Evolutionary conservation across 116 monocot species (phyloP).

Genomic region (Iris pallida): DNA sequence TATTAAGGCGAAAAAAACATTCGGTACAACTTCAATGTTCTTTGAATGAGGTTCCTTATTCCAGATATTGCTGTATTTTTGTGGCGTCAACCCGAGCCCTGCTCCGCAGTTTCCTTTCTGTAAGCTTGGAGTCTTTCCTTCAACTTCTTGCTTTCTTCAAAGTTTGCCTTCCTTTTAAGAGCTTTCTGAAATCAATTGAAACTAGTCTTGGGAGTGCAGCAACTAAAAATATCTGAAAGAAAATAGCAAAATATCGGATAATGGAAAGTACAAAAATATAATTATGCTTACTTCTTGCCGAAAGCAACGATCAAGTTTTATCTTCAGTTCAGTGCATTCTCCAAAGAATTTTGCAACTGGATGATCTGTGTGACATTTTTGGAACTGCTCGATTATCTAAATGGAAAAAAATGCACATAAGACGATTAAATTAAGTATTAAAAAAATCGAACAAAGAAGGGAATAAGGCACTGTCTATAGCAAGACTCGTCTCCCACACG

Average conservation of each 20-base stretch:
- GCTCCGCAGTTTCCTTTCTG: conserved; percentile 62
- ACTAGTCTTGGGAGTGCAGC: too few species aligned
- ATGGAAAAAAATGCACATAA: background rate
- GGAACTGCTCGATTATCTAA: conserved; percentile 81
- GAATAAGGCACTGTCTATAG: too few species aligned
- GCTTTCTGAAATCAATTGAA: conserved; percentile 47
- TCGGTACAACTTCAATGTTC: too few species aligned
- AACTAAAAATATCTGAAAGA: too few species aligned
- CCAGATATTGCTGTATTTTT: background rate
- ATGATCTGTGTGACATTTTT: conserved; percentile 81
- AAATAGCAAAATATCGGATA: background rate
- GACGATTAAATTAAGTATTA: background rate
- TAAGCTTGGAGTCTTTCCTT: conserved; percentile 68
- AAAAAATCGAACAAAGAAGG: too few species aligned
- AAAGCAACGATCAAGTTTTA: conserved; percentile 85
- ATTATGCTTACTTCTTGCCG: conserved; percentile 53
- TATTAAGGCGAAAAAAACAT: too few species aligned
- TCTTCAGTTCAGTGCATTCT: conserved; percentile 76
- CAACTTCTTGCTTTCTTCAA: conserved; percentile 78
- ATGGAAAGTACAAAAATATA: background rate
- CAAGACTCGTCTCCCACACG: too few species aligned
- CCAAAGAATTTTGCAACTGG: conserved; percentile 82
- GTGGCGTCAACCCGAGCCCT: conserved; percentile 5
- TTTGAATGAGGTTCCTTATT: too few species aligned
- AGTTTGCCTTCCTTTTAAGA: conserved; percentile 69